These are phyloP conservation scores for Trifolium dubium DNA, from an alignment of 306 rosid species.

Conservation along the genomic window DNA sequence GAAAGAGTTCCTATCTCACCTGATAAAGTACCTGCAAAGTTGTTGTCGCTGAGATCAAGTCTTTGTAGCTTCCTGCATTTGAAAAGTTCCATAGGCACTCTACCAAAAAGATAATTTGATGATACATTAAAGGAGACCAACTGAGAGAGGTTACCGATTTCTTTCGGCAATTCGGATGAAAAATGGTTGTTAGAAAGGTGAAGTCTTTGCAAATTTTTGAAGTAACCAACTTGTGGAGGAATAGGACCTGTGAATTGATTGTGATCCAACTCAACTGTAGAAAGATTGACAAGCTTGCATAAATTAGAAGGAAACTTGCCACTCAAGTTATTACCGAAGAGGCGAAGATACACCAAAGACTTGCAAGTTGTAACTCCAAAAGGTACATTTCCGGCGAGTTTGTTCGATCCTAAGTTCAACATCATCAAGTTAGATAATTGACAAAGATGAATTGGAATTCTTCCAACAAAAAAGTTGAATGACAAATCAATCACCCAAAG, in stretches of 20 bases:
- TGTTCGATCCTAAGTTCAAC: constrained; percentile 66
- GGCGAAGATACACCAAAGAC: constrained; percentile 66
- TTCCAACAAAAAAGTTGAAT: constrained; percentile 60
- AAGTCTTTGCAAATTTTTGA: constrained; percentile 69
- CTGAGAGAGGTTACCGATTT: constrained; percentile 66
- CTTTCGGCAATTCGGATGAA: constrained; percentile 60
- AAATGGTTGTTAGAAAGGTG: constrained; percentile 64
- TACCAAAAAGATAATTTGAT: constrained; percentile 58
- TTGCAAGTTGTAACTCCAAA: constrained; percentile 51
- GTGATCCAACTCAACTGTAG: constrained; percentile 62
- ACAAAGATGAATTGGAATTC: constrained; percentile 70
- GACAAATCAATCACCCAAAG: constrained; percentile 87
- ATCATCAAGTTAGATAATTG: constrained; percentile 55
- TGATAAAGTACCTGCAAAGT: constrained; percentile 56
- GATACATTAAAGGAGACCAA: constrained; percentile 70
- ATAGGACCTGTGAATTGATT: constrained; percentile 66
- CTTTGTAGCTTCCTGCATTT: constrained; percentile 71
- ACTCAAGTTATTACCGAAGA: constrained; percentile 56
- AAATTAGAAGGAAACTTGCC: constrained; percentile 70
- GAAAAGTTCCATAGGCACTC: constrained; percentile 58
- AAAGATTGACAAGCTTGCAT: constrained; percentile 63
- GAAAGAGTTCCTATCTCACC: constrained; percentile 62
- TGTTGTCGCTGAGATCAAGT: constrained; percentile 70
- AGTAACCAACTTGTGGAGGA: constrained; percentile 65
- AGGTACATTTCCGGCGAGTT: constrained; percentile 62